Base-by-base conservation (phyloP, 495 filamentous ascomycete species). In the Aspergillus sparsus region DNA sequence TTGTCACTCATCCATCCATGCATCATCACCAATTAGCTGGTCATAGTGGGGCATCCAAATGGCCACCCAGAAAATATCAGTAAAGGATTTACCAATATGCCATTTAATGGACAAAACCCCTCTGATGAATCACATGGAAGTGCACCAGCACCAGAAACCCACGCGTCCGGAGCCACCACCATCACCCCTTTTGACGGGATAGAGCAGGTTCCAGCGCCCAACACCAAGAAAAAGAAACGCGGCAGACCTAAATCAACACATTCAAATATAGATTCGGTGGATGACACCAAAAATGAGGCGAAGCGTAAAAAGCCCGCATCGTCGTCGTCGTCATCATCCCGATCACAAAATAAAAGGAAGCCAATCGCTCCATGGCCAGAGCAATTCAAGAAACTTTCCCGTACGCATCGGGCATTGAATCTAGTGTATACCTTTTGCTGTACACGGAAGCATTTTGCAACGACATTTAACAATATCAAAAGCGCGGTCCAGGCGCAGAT, bases 401-500 rank as follows among this genome's bases (percentile, higher is more conserved):
- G 89, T 67, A 89, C 86, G 0, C 89, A 97, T 69, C 82, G 87
- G 55, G 93, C 95, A 7, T 74, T 98, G 56, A 98, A 96, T 66
- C 73, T 97, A 5, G 91, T 97, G 7, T 96, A 90, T 66, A 98
- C 94, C 1, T 98, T 98, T 73, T 92, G 89, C 72, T 93, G 86
- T 67, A 93, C 93, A 7, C 87, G 95, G 8, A 96, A 95, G 68
- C 91, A 97, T 61, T 77, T 98, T 7, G 87, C 87, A 0, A 97
- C 94, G 0, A 97, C 95, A 0, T 92, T 96, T 66, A 87, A 93
- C 21, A 96, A 86, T 42, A 88, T 98, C 53, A 90, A 87, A 62
- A 80, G 85, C 0, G 85, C 94, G 0, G 93, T 98, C 0, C 92
- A 97, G 72, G 83, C 80, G 1, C 91, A 97, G 69, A 89, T 85